Evolutionary conservation across 2,329 filamentous ascomycete species (phyloP), one percentile per base, ranked within the genome.

Genomic region (Exophiala xenobiotica): DNA sequence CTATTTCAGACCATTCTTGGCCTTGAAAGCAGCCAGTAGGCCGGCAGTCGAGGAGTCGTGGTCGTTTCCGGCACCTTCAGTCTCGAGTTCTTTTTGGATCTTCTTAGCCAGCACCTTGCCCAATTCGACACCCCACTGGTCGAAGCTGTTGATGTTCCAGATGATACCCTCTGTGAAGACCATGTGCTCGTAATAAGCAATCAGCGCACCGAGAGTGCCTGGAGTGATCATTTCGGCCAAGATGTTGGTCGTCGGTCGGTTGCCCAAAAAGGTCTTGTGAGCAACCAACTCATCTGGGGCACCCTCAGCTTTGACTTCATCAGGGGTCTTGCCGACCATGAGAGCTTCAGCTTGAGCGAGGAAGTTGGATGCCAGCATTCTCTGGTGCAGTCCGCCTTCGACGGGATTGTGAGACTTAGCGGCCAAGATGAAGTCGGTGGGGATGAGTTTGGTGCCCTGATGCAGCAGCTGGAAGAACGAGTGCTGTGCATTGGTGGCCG

Each of bases 381-480:
- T 93, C 76, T 99, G 93, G 81, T 99, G 93, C 68, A 92, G 84
- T 77, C 95, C 92, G 73, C 86, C 78, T 68, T 90, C 84, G 59
- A 96, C 85, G 48, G 92, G 91, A 82, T 99, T 99, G 82, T 99
- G 93, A 49, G 90, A 95, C 78, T 96, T 83, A 60, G 90, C 91
- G 31, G 93, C 93, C 64, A 99, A 78, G 76, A 99, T 95, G 78
- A 99, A 99, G 75, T 99, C 93, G 63, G 92, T 87, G 12, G 93
- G 93, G 69, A 99, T 97, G 67, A 99, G 85, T 83, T 97, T 97
- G 65, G 93, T 99, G 66, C 93, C 93, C 75, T 99, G 93, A 80
- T 99, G 93, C 53, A 99, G 85, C 41, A 99, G 86, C 81, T 99
- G 93, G 86, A 95, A 99, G 85, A 99, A 99, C 56, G 93, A 97